A percentile compares a stretch with the other conserved stretches of the same genome.
These are phyloP conservation scores for Aphanocladium album DNA, from an alignment of 2,329 filamentous ascomycete genomes.

Conservation along the genomic window DNA sequence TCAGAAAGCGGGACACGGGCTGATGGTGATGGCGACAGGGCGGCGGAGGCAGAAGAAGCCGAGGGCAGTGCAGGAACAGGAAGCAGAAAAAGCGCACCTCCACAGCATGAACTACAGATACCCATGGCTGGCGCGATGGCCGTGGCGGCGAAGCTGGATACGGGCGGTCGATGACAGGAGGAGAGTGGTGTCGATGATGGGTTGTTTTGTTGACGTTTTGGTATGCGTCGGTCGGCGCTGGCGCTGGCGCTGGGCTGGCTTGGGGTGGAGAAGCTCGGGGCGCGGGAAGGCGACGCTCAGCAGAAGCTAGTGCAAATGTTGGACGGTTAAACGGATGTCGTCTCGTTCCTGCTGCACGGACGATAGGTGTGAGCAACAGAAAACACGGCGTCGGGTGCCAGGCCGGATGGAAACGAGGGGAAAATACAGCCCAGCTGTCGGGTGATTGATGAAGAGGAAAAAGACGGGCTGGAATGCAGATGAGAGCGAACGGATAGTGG, in stretches of 20 bases:
- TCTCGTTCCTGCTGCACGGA: slow-evolving; percentile 10
- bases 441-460: not conserved
- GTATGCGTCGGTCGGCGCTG: too few relatives aligned
- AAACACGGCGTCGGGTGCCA: not conserved
- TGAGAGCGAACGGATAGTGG: not conserved
- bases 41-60: not conserved
- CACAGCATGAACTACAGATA: slow-evolving; percentile 59
- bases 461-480: not conserved
- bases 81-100: slow-evolving; percentile 29
- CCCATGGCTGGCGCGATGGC: slow-evolving; percentile 44
- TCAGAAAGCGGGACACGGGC: slow-evolving; percentile 6
- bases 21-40: not conserved
- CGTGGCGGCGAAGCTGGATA: slow-evolving; percentile 11
- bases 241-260: not conserved
- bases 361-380: not conserved
- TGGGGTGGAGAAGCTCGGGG: slow-evolving; percentile 7
- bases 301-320: not conserved
- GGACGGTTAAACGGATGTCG: not conserved
- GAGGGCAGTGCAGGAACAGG: not conserved
- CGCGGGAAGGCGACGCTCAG: slow-evolving; percentile 9
- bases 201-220: slow-evolving; percentile 13
- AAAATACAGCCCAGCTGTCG: not conserved
- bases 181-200: not conserved
- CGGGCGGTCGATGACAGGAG: slow-evolving; percentile 7
- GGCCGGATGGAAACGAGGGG: not conserved